Percentiles rank a stretch among this genome's conserved stretches.
Conservation (phyloP, 2,329 filamentous ascomycete genomes). For the Fusarium equiseti region DNA sequence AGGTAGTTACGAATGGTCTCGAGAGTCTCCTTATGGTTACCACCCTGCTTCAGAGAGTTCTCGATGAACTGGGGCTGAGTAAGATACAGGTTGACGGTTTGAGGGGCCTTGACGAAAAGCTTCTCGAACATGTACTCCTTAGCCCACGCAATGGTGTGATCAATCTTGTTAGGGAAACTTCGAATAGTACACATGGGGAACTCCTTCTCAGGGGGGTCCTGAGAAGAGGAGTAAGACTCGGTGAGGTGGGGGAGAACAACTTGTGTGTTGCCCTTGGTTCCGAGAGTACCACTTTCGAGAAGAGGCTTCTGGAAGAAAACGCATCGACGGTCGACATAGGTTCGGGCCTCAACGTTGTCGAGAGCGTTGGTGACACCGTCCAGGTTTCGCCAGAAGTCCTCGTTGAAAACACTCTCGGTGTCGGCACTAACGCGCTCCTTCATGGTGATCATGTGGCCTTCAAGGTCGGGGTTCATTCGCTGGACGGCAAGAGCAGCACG, state of each 20-base stretch:
- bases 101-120: constrained; percentile 91
- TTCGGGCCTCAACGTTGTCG: constrained; percentile 96
- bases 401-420: constrained; percentile 94
- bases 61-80: constrained; percentile 92
- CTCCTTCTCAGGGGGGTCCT: constrained; percentile 97
- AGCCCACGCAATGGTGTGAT: constrained; percentile 98
- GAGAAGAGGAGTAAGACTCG: constrained; percentile 94
- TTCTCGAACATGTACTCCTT: constrained; percentile 92
- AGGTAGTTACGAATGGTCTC: constrained; percentile 92
- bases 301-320: constrained; percentile 98
- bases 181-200: constrained; percentile 99
- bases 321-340: constrained; percentile 94
- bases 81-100: constrained; percentile 94
- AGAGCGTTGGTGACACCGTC: constrained; percentile 97
- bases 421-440: constrained; percentile 92
- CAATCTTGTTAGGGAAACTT: constrained; percentile 98
- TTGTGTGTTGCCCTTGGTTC: constrained; percentile 98
- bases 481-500: constrained; percentile 90
- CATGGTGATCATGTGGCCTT: constrained; percentile 85
- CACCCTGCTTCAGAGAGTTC: constrained; percentile 88
- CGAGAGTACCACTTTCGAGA: constrained; percentile 96
- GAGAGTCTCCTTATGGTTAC: constrained; percentile 93
- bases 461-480: constrained; percentile 93
- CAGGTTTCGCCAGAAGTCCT: constrained; percentile 87
- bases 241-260: constrained; percentile 91